A percentile compares a stretch with the other conserved stretches of the same genome.
Evolutionary conservation across 2,329 filamentous ascomycete genomes (phyloP).

Genomic region (Ophiocordyceps robertsii): DNA sequence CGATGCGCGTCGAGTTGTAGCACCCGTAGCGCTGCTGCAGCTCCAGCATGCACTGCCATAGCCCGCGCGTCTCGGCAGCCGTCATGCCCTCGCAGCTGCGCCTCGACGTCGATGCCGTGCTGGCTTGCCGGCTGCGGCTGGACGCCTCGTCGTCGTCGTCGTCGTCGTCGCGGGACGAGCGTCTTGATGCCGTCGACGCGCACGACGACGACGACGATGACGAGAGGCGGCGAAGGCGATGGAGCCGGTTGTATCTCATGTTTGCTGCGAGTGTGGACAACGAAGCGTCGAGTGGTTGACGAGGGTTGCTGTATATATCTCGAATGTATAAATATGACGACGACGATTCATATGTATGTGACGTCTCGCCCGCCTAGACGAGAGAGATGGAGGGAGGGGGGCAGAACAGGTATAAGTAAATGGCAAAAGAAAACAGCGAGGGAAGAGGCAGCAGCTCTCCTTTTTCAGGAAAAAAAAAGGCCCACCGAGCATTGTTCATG

Average conservation of each 20-base stretch:
- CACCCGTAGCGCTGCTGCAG: conserved; percentile 32
- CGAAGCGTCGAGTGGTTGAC: too few species aligned
- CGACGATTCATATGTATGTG: too few species aligned
- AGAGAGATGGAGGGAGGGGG: too few species aligned
- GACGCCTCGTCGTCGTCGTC: neutral
- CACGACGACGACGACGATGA: neutral
- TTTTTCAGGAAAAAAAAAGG: too few species aligned
- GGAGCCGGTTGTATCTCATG: neutral
- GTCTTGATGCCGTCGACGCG: neutral
- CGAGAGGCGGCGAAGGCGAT: neutral
- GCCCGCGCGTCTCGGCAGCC: conserved; percentile 23
- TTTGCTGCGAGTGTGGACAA: neutral
- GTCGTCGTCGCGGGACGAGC: neutral
- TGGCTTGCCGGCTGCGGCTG: neutral
- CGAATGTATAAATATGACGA: too few species aligned
- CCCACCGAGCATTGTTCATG: too few species aligned
- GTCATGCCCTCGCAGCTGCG: conserved; percentile 19
- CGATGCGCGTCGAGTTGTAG: conserved; percentile 35
- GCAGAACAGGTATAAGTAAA: too few species aligned
- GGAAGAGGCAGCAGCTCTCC: too few species aligned
- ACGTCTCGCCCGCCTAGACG: too few species aligned
- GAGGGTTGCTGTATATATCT: too few species aligned
- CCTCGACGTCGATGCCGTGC: neutral
- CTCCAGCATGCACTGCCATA: conserved; percentile 36
- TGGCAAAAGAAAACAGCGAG: too few species aligned